Evolutionary conservation across 805 yeast species (phyloP).

Genomic region (Phaffomyces antillensis): DNA sequence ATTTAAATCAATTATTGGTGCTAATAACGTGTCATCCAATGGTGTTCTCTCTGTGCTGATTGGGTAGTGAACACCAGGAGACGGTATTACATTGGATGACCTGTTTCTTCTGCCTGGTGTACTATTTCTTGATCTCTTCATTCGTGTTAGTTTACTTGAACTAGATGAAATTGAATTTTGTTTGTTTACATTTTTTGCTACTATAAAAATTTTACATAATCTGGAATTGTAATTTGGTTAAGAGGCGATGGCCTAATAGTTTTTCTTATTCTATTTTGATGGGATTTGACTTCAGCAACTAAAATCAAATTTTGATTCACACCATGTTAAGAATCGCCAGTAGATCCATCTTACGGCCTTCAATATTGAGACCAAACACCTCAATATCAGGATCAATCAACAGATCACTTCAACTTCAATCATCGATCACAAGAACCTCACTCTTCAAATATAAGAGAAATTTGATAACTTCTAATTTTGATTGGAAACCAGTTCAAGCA

Average conservation of each 20-base stretch:
- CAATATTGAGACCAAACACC: no score
- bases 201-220: no score
- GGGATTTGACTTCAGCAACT: no score
- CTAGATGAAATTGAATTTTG: not conserved
- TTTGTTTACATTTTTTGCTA: no score
- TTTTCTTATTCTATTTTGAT: no score
- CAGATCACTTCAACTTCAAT: not conserved
- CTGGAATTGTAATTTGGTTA: no score
- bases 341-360: no score
- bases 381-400: not conserved
- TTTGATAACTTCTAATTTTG: slow-evolving; percentile 63
- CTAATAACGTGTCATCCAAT: slow-evolving; percentile 31
- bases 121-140: slow-evolving; percentile 15
- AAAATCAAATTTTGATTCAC: no score
- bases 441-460: slow-evolving; percentile 9
- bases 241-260: no score
- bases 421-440: not conserved
- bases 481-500: slow-evolving; percentile 76
- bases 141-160: not conserved
- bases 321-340: no score
- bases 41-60: slow-evolving; percentile 34
- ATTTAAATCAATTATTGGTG: slow-evolving; percentile 36
- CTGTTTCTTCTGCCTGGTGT: slow-evolving; percentile 35
- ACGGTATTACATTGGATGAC: slow-evolving; percentile 28
- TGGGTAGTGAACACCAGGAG: slow-evolving; percentile 41